Evolutionary conservation across 306 rosid species (phyloP).

Genomic region (Pterocarpus santalinus): DNA sequence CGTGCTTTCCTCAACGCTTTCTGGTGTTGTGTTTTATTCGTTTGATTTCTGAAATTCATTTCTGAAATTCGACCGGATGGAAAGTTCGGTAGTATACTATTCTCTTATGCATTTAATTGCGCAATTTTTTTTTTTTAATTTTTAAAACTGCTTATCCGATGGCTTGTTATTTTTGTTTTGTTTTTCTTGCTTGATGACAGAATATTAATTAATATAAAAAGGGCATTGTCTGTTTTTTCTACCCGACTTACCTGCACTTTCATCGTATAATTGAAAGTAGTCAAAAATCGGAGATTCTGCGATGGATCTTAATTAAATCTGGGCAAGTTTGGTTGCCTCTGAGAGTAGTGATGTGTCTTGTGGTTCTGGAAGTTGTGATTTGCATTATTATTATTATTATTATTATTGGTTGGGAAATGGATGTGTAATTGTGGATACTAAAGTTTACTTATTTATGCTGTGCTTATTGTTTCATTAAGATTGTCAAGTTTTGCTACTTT

Average conservation of each 20-base stretch:
- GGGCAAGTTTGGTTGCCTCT: slow-evolving; percentile 14
- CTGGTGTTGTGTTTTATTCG: not conserved
- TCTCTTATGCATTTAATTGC: not conserved
- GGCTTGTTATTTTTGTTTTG: not conserved
- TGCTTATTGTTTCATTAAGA: slow-evolving; percentile 6
- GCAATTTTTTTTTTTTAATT: too few species aligned
- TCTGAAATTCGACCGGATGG: not conserved
- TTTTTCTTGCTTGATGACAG: slow-evolving; percentile 1
- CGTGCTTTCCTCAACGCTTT: slow-evolving; percentile 5
- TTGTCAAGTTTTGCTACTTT: slow-evolving; percentile 3
- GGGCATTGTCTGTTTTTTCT: slow-evolving; percentile 6
- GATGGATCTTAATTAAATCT: slow-evolving; percentile 32
- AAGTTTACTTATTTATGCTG: not conserved
- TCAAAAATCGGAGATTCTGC: not conserved
- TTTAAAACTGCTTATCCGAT: not conserved
- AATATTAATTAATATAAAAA: not conserved
- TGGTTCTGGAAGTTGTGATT: slow-evolving; percentile 23
- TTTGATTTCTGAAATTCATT: not conserved
- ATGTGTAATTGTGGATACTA: not conserved
- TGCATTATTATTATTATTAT: not conserved
- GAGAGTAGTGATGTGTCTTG: slow-evolving; percentile 10
- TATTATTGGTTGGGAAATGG: not conserved
- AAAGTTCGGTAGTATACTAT: not conserved
- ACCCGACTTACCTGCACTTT: not conserved
- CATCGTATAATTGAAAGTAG: slow-evolving; percentile 14